Conservation (phyloP, 169 alveolate genomes). For the Plasmodium ovale region DNA sequence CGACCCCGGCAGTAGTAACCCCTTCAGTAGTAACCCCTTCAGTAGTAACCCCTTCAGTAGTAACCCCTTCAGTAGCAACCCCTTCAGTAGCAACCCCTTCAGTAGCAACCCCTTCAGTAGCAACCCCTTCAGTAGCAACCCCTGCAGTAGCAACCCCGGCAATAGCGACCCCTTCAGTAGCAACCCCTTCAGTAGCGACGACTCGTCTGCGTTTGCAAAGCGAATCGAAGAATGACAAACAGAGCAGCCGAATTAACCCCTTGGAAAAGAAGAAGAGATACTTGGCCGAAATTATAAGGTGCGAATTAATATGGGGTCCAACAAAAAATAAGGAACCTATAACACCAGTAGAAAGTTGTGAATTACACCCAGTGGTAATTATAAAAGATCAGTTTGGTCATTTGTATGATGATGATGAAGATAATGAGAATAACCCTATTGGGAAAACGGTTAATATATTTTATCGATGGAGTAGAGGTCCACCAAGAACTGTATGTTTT, state of each 20-base stretch:
- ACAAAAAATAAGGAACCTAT: slow-evolving; percentile 80
- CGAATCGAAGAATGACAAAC: slow-evolving; percentile 1
- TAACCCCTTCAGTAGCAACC: too few relatives aligned
- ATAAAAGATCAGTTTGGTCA: slow-evolving; percentile 80
- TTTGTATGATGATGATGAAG: slow-evolving; percentile 82
- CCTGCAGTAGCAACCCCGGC: too few relatives aligned
- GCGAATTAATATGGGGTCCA: slow-evolving; percentile 80
- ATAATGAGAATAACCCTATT: slow-evolving; percentile 73
- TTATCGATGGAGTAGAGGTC: slow-evolving; percentile 87
- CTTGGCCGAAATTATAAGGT: slow-evolving; percentile 75
- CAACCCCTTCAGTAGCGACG: too few relatives aligned
- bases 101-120: too few relatives aligned
- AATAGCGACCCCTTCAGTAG: too few relatives aligned
- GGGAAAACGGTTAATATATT: slow-evolving; percentile 76
- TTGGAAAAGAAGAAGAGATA: slow-evolving; percentile 51
- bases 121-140: too few relatives aligned
- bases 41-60: too few relatives aligned
- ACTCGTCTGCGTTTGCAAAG: neutral
- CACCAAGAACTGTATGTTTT: slow-evolving; percentile 86
- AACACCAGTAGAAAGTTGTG: slow-evolving; percentile 87
- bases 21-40: too few relatives aligned
- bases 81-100: too few relatives aligned
- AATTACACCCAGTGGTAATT: slow-evolving; percentile 85
- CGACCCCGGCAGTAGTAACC: neutral
- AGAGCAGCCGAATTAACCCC: neutral